Evolutionary conservation across 1,284 basidiomycete species (phyloP), one percentile per base, ranked within the genome.

Genomic region (Ceratobasidium sp.): DNA sequence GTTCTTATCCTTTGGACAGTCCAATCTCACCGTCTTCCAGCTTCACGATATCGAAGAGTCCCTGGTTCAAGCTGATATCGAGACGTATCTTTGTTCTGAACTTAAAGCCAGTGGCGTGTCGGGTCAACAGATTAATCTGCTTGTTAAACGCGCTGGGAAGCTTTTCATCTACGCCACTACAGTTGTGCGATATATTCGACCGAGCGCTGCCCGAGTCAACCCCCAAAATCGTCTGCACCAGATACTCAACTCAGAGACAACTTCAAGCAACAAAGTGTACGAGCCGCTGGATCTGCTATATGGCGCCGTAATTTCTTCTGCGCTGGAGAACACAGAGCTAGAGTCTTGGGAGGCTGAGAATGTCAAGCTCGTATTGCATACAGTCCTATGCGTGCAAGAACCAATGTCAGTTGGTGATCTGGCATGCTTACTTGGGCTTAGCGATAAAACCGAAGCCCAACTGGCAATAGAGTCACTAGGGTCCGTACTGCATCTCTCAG

Each of bases 41-140:
- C 66, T 79, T 26, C 78, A 79, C 48, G 66, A 79, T 59, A 77
- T 79, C 44, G 78, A 79, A 33, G 26, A 50, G 12, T 79, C 77
- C 23, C 54, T 79, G 6, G 77, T 75, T 13, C 40, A 77, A 28
- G 54, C 59, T 0, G 78, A 79, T 28, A 79, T 79, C 10, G n/a
- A 54, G 28, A 59, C 56, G 23, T 79, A 78, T 56, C 67, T 79
- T 6, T 38, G 50, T 9, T 28, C 62, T 7, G 38, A 40, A 33
- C 62, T 79, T 26, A 64, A 44, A 17, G 9, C 67, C 6, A 59
- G 69, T 40, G 15, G 15, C 28, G 46, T 48, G 20, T 38, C 67
- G 17, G 26, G 44, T 33, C 40, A 56, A 12, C 59, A 78, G 13
- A 59, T 79, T n/a, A 40, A 57, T 23, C 26, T n/a, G 12, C 62